These are phyloP conservation scores for Monosporascus sp. DNA, from an alignment of 2,329 filamentous ascomycete genomes.

Conservation along the genomic window DNA sequence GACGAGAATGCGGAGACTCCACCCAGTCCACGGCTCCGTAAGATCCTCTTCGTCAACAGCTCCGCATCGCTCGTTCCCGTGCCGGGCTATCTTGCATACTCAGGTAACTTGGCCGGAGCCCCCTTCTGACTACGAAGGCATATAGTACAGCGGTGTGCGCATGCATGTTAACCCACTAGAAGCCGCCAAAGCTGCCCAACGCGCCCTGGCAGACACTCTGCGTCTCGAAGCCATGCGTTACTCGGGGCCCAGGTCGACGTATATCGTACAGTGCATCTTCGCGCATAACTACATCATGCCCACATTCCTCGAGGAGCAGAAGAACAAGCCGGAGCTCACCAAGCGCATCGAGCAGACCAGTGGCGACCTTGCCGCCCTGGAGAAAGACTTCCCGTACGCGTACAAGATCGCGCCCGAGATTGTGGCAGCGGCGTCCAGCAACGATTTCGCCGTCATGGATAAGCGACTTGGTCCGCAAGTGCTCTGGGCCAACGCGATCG, in stretches of 20 bases:
- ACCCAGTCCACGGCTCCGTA: constrained; percentile 7
- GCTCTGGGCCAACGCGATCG: too few relatives aligned
- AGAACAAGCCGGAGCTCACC: constrained; percentile 19
- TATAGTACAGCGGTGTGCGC: too few relatives aligned
- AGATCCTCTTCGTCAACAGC: constrained; percentile 22
- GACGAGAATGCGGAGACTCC: constrained; percentile 6
- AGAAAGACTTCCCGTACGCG: too few relatives aligned
- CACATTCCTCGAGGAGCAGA: constrained; percentile 20
- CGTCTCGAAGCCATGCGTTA: constrained; percentile 19
- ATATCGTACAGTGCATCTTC: constrained; percentile 21
- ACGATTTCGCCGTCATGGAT: too few relatives aligned
- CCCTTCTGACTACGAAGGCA: background rate
- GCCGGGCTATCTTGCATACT: constrained; percentile 21
- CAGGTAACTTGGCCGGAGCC: constrained; percentile 4
- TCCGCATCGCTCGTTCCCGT: constrained; percentile 14
- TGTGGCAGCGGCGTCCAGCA: too few relatives aligned
- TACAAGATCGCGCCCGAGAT: too few relatives aligned
- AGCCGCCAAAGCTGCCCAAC: constrained; percentile 16
- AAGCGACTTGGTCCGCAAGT: too few relatives aligned
- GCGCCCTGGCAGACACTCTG: constrained; percentile 21
- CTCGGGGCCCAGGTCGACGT: constrained; percentile 11
- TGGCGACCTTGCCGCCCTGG: too few relatives aligned
- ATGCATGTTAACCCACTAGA: background rate
- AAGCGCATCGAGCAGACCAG: constrained; percentile 17
- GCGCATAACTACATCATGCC: constrained; percentile 18